A percentile compares a stretch with the other conserved stretches of the same genome.
phyloP scores from a whole-genome alignment of 257 asterid genomes.

The Galeopsis tetrahit region DNA sequence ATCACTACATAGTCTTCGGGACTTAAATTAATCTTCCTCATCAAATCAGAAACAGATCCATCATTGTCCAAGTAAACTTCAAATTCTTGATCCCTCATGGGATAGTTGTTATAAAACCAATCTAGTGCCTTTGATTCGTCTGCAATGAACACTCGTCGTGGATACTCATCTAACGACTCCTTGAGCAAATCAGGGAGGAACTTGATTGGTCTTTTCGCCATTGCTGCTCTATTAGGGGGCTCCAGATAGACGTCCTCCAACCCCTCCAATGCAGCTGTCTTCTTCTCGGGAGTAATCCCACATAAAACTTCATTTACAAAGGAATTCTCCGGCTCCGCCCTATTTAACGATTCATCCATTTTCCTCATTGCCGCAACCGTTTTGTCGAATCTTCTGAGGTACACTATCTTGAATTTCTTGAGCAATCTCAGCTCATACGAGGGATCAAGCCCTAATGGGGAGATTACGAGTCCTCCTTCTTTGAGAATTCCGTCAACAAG shows the following conservation, averaged over 20 bases:
- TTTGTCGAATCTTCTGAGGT: conserved; percentile 54
- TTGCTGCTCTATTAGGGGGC: conserved; percentile 44
- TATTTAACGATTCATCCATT: not conserved
- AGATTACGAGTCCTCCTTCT: conserved; percentile 57
- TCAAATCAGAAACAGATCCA: conserved; percentile 56
- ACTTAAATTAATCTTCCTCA: conserved; percentile 48
- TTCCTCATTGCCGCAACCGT: conserved; percentile 69
- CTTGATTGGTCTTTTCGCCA: conserved; percentile 40
- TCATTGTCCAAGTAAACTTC: conserved; percentile 46
- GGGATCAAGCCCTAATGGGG: conserved; percentile 51
- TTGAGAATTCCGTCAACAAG: conserved; percentile 48
- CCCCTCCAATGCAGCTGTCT: conserved; percentile 46
- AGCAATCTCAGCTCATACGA: conserved; percentile 38
- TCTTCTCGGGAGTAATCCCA: conserved; percentile 39
- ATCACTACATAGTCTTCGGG: conserved; percentile 72
- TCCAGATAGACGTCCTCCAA: conserved; percentile 60
- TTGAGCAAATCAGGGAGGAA: conserved; percentile 69
- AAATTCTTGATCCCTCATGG: conserved; percentile 60
- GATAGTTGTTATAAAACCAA: conserved; percentile 74
- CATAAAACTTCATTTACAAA: conserved; percentile 28
- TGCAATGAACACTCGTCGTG: conserved; percentile 62
- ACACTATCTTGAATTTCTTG: conserved; percentile 54
- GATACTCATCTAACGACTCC: conserved; percentile 61
- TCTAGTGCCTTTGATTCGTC: conserved; percentile 55
- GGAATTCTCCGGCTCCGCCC: not conserved